Percentiles rank a stretch among this genome's conserved stretches.
phyloP scores from a whole-genome alignment of 257 asterid species.

The Solanum pinnatisectum region DNA sequence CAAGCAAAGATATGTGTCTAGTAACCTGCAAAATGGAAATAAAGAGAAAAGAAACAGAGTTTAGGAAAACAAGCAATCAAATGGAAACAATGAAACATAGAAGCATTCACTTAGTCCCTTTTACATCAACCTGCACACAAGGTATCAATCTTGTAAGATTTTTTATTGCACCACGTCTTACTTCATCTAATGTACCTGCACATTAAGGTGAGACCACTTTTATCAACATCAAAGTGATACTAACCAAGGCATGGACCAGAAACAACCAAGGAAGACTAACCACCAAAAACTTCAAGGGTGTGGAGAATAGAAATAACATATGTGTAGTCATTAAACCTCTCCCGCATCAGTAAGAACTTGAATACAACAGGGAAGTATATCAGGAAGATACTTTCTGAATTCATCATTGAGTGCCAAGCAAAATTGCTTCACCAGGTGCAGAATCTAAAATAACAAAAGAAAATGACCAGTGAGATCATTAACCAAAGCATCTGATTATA shows the following conservation, averaged over 20 bases:
- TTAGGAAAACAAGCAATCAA: neutral
- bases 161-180: constrained; percentile 83
- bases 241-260: constrained; percentile 6
- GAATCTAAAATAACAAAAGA: constrained; percentile 40
- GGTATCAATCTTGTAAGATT: constrained; percentile 84
- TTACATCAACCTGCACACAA: constrained; percentile 71
- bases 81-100: neutral
- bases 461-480: neutral
- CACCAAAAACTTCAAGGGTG: constrained; percentile 91
- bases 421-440: constrained; percentile 96
- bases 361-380: constrained; percentile 81
- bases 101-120: neutral
- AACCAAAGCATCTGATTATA: neutral
- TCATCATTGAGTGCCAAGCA: constrained; percentile 97
- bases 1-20: constrained; percentile 92
- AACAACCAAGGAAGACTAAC: constrained; percentile 38
- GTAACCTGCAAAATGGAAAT: constrained; percentile 50
- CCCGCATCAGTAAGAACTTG: constrained; percentile 83
- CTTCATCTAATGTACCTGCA: no score
- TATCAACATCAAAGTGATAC: no score
- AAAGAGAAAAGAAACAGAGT: neutral
- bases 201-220: no score
- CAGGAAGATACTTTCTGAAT: constrained; percentile 75
- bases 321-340: constrained; percentile 77
- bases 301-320: constrained; percentile 74